Conservation (phyloP, 306 rosid species). For the Pterocarpus macrocarpus region DNA sequence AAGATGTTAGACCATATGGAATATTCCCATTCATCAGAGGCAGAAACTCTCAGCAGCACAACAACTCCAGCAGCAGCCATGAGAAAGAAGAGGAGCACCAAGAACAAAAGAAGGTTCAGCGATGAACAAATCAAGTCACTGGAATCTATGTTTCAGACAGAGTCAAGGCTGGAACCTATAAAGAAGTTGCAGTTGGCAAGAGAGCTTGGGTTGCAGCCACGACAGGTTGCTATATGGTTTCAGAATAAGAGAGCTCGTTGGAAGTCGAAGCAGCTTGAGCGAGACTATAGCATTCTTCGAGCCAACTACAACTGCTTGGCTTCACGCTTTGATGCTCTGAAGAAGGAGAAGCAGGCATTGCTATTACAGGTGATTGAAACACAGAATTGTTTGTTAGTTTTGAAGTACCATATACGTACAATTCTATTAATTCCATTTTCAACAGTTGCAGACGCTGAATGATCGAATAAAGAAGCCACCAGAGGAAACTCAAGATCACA, state of each 20-base stretch:
- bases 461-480: slow-evolving; percentile 59
- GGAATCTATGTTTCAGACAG: slow-evolving; percentile 76
- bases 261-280: slow-evolving; percentile 89
- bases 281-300: slow-evolving; percentile 61
- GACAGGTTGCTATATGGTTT: slow-evolving; percentile 96
- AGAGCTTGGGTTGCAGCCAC: slow-evolving; percentile 89
- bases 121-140: slow-evolving; percentile 85
- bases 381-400: background rate
- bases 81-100: slow-evolving; percentile 48
- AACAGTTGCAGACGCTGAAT: slow-evolving; percentile 83
- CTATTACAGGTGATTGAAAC: slow-evolving; percentile 63
- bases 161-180: slow-evolving; percentile 84
- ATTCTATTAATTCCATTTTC: background rate
- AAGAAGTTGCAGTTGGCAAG: slow-evolving; percentile 79
- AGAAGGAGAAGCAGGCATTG: slow-evolving; percentile 83
- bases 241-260: slow-evolving; percentile 95
- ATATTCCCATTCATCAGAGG: slow-evolving; percentile 51
- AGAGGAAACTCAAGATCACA: slow-evolving; percentile 46
- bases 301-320: slow-evolving; percentile 67
- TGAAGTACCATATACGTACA: too few species aligned
- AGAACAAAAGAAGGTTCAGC: slow-evolving; percentile 73
- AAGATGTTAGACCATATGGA: slow-evolving; percentile 49
- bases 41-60: slow-evolving; percentile 52
- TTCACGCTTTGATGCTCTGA: slow-evolving; percentile 68
- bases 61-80: slow-evolving; percentile 23